Evolutionary conservation across 2,329 filamentous ascomycete genomes (phyloP).

Genomic region (Lojkania enalia): DNA sequence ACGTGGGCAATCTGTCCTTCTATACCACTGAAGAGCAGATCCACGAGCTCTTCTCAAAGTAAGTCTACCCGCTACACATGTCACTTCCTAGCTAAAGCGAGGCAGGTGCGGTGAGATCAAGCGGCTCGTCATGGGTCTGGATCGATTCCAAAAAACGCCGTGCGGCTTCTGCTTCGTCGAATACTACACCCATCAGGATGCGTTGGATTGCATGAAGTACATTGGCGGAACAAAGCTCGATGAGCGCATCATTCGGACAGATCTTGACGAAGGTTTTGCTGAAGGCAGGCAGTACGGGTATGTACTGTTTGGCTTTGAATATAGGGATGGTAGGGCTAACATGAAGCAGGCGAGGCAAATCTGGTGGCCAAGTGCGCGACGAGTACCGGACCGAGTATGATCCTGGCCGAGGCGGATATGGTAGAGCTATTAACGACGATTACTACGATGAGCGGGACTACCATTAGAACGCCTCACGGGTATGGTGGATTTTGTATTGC

Average conservation of each 20-base stretch:
- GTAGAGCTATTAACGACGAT: constrained; percentile 73
- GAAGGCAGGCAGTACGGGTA: constrained; percentile 93
- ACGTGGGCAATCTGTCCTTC: constrained; percentile 97
- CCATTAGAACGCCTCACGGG: constrained; percentile 11
- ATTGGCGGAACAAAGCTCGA: constrained; percentile 97
- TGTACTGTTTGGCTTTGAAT: constrained; percentile 20
- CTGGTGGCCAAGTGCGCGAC: constrained; percentile 93
- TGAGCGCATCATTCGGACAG: constrained; percentile 92
- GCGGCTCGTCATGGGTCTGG: constrained; percentile 94
- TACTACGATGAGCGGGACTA: constrained; percentile 40
- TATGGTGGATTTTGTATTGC: constrained; percentile 7
- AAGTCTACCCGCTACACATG: constrained; percentile 18
- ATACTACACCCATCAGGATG: constrained; percentile 97
- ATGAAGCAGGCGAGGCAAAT: constrained; percentile 72
- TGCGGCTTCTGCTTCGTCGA: constrained; percentile 99
- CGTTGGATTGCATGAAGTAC: constrained; percentile 97
- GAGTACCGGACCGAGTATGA: constrained; percentile 98
- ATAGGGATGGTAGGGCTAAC: constrained; percentile 18
- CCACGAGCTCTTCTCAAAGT: constrained; percentile 93
- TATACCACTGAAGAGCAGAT: constrained; percentile 99
- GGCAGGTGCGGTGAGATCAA: constrained; percentile 88
- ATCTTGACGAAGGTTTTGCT: constrained; percentile 92
- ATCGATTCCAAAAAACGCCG: constrained; percentile 95
- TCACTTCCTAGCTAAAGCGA: constrained; percentile 2
- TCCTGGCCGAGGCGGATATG: constrained; percentile 87